phyloP scores from a whole-genome alignment of 2,329 filamentous ascomycete species.

The Fusarium sp. region DNA sequence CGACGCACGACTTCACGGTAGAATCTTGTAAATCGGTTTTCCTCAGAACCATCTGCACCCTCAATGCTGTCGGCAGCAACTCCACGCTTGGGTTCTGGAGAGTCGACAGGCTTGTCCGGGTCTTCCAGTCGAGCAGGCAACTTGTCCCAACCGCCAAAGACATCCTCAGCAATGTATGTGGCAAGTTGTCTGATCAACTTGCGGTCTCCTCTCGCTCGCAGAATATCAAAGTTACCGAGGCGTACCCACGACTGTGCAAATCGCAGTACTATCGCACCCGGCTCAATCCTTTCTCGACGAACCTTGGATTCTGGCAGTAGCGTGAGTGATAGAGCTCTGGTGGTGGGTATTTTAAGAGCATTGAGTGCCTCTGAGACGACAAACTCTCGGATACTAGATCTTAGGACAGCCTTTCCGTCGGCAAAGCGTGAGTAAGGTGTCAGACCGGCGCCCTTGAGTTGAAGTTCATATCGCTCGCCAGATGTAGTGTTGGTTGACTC shows the following conservation, averaged over 20 bases:
- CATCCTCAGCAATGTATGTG: slow-evolving; percentile 87
- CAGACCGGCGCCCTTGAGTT: slow-evolving; percentile 91
- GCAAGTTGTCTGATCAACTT: slow-evolving; percentile 77
- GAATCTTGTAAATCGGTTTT: slow-evolving; percentile 88
- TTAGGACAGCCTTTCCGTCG: slow-evolving; percentile 91
- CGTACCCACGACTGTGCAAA: slow-evolving; percentile 94
- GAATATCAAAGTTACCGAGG: slow-evolving; percentile 96
- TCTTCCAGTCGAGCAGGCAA: slow-evolving; percentile 72
- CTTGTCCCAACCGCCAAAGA: slow-evolving; percentile 88
- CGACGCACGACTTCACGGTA: slow-evolving; percentile 88
- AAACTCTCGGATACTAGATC: slow-evolving; percentile 94
- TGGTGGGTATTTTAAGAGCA: slow-evolving; percentile 86
- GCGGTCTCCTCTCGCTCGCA: slow-evolving; percentile 83
- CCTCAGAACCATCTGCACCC: slow-evolving; percentile 73
- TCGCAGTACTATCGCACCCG: slow-evolving; percentile 89
- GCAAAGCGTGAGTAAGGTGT: slow-evolving; percentile 97
- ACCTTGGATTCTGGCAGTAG: slow-evolving; percentile 79
- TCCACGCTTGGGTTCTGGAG: slow-evolving; percentile 59
- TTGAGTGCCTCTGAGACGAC: slow-evolving; percentile 90
- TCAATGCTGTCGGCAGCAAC: slow-evolving; percentile 70
- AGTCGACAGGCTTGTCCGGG: slow-evolving; percentile 60
- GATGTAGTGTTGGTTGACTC: slow-evolving; percentile 82
- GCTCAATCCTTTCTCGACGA: slow-evolving; percentile 81
- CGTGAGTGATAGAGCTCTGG: slow-evolving; percentile 85
- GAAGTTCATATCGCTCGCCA: slow-evolving; percentile 83